Percentiles rank a stretch among this genome's conserved stretches.
Evolutionary conservation across 2,329 filamentous ascomycete genomes (phyloP).

Genomic region (Penicillium sclerotiorum): DNA sequence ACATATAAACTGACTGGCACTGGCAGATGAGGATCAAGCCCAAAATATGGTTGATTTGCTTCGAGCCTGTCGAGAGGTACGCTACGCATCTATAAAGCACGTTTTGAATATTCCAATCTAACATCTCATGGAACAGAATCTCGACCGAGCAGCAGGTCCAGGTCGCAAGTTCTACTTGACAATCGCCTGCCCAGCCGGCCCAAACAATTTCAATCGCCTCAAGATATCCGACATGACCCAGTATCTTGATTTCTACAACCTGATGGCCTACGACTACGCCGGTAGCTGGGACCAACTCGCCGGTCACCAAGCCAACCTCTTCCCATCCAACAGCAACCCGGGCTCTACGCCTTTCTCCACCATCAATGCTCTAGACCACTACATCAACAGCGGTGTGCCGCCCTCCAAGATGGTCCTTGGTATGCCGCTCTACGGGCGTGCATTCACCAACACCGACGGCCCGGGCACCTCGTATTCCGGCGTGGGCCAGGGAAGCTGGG

Average conservation of each 20-base stretch:
- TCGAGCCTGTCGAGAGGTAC: slow-evolving; percentile 45
- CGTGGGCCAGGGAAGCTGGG: slow-evolving; percentile 74
- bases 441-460: slow-evolving; percentile 79
- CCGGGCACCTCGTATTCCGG: slow-evolving; percentile 72
- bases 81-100: neutral
- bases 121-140: slow-evolving; percentile 26
- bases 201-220: slow-evolving; percentile 48
- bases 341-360: slow-evolving; percentile 77
- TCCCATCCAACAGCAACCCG: slow-evolving; percentile 61
- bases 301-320: slow-evolving; percentile 83
- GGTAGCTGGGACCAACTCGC: slow-evolving; percentile 75
- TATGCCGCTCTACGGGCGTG: slow-evolving; percentile 92
- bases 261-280: slow-evolving; percentile 84
- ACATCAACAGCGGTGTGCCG: slow-evolving; percentile 64
- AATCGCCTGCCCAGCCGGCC: slow-evolving; percentile 53
- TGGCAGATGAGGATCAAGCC: slow-evolving; percentile 44
- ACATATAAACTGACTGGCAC: slow-evolving; percentile 13
- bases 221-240: slow-evolving; percentile 49
- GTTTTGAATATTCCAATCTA: slow-evolving; percentile 1
- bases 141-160: slow-evolving; percentile 43
- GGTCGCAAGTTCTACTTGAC: slow-evolving; percentile 51
- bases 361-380: slow-evolving; percentile 68
- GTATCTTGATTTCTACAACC: slow-evolving; percentile 56
- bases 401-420: slow-evolving; percentile 80
- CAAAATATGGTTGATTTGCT: slow-evolving; percentile 47